Base-by-base conservation (phyloP, 202 grass and related monocot species). In the Bolboschoenoplectus hybrid region DNA sequence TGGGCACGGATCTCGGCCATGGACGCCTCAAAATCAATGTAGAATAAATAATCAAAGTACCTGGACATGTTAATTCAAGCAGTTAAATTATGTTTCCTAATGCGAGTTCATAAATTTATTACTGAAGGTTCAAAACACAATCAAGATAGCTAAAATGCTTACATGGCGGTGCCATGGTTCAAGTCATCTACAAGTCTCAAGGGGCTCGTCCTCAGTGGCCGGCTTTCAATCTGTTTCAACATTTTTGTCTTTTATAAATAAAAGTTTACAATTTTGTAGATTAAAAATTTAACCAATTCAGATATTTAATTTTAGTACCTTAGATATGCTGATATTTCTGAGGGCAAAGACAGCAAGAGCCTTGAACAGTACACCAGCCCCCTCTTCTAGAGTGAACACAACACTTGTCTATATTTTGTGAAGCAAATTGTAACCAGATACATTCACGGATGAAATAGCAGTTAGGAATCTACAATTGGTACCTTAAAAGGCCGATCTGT, bases 311-410 rank as follows among this genome's bases (percentile, higher is more conserved):
- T 19, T 62, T 84, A 81, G 57, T 77, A 94, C 90, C 89, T 97
- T 97, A 43, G 89, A 91, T 56, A 97, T 86, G 73, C 89, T 95
- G 74, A 97, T 95, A 88, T 95, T 88, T 67, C 91, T 86, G 70
- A 97, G 63, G 58, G 92, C 95, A 92, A 97, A 97, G 5, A 97
- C 91, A 3, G 92, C 92, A 75, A 97, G 87, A n/a, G 91, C 91
- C 88, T 97, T 97, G 82, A 97, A 97, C 35, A 95, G 91, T 65
- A 95, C 74, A n/a, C 95, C 95, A 7, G 95, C 91, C 9, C 95
- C 95, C 90, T 97, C 95, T 90, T 97, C 95, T 9, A 95, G 81
- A 87, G 92, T 94, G 78, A 97, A 97, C 34, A 97, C 93, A 82
- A 97, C 91, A 79, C 95, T 97, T 16, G 92, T 94, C 92, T 91